Base-by-base conservation (phyloP, 2,329 filamentous ascomycete species). In the Penicillium sp. region DNA sequence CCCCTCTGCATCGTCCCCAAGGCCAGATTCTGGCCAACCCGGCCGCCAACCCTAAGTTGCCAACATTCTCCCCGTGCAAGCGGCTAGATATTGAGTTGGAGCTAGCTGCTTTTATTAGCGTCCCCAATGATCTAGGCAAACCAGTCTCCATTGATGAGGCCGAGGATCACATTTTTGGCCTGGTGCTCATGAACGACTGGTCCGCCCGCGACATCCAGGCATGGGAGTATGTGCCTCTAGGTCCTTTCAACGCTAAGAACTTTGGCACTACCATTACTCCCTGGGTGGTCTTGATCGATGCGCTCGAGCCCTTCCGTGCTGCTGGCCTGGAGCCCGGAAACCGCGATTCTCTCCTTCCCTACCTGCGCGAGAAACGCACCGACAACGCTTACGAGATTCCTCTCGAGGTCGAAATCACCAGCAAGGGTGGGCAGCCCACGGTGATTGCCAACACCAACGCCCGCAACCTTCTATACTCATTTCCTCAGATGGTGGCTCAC, bases 131-230 rank as follows among this genome's bases (percentile, higher is more conserved):
- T 1, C 75, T 89, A 62, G 87, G 88, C 6, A 72, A 79, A 46
- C 78, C 82, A 0, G 77, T 93, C 18, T 69, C 75, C 0, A 79
- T 91, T 20, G 71, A 74, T 2, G 72, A 84, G 39, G 88, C 88
- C 0, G 82, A 84, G 46, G 79, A 88, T 15, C 78, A 83, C 60
- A 77, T 95, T 25, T 93, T 93, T 63, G 89, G 89, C 12, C 77
- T 89, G 24, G 88, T 93, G 0, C 71, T 95, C 49, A 80, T 95
- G 77, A 95, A 95, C 60, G 89, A 95, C 69, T 95, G 89, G 89
- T 89, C 84, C 47, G 88, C 88, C 4, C 76, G 88, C 55, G 88
- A 93, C 60, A 84, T 93, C 43, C 89, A 95, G 66, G 80, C 80
- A 0, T 93, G 87, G 87, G 89, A 95, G 69, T 91, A 91, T 58